Evolutionary conservation across 2,329 filamentous ascomycete species (phyloP), one percentile per base, ranked within the genome.

Genomic region (Xylariales sp.): DNA sequence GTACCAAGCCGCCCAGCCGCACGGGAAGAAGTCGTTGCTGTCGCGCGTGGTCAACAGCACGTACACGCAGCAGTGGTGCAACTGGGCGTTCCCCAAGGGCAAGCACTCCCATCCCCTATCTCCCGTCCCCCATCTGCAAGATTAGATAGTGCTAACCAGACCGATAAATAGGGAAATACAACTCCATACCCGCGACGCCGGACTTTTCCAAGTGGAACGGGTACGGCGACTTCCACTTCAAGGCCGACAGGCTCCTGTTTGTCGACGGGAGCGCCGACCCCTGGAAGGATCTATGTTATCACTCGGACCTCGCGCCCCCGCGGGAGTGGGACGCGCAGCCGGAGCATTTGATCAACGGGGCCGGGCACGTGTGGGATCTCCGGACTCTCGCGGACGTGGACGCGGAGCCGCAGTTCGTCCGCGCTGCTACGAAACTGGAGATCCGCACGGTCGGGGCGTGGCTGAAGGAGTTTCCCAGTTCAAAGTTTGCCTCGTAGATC

Each of bases 1-100:
- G 0, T 87, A 85, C 67, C 84, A 86, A 73, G 80, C 80, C 4
- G 83, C 84, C 0, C 78, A 81, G 0, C 72, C 78, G 23, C 69
- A 77, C 2, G 81, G 81, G 0, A 83, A 83, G 1, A 80, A 81
- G 1, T 78, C 65, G 9, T 6, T 87, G 6, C 78, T 87, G 9
- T 85, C 83, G 0, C 80, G 83, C 3, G 82, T 83, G 0, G 70
- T 87, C 3, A 78, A 84, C 56, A 78, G 79, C 6, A 75, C 80
- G 48, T 87, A 87, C 75, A 86, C 84, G 45, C 85, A 86, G 70
- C 80, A 86, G 73, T 87, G 85, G 84, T 87, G 85, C 69, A 80
- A 71, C 9, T 85, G 84, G 84, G 83, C 85, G 1, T 87, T 86
- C 69, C 81, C 84, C 0, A 70, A 78, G 0, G 84, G 84, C 1